Conservation (phyloP, 2,329 filamentous ascomycete species). For the Fusarium equiseti region DNA sequence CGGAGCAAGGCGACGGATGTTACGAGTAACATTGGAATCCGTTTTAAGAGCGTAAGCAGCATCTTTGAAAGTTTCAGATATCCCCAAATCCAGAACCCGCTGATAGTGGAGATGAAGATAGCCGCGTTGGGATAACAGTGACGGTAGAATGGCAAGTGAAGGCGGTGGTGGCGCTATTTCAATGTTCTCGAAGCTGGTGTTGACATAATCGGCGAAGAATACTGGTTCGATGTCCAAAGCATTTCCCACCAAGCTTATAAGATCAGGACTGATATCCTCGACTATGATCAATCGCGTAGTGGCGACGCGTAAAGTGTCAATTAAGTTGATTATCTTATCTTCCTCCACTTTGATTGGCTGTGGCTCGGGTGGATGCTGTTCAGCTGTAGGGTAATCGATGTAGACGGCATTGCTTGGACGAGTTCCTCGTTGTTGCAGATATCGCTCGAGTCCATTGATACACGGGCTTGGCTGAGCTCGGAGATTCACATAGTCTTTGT, state of each 20-base stretch:
- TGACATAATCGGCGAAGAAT: constrained; percentile 8
- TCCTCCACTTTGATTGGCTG: background rate
- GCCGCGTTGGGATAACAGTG: background rate
- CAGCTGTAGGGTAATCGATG: background rate
- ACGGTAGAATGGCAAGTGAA: background rate
- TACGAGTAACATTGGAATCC: background rate
- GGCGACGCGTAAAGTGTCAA: background rate
- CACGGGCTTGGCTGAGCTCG: background rate
- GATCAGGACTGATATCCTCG: background rate
- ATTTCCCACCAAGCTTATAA: accelerated
- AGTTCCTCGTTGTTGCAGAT: background rate
- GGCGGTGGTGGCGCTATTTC: background rate
- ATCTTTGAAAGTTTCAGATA: accelerated
- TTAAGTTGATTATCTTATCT: background rate
- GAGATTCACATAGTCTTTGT: accelerated
- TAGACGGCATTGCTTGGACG: background rate
- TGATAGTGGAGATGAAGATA: background rate
- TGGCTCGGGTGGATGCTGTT: accelerated
- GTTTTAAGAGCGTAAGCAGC: background rate
- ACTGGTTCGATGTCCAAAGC: background rate
- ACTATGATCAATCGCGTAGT: background rate
- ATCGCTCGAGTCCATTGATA: background rate
- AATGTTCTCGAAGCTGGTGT: background rate
- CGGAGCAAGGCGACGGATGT: background rate
- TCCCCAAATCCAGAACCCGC: background rate